phyloP scores from a whole-genome alignment of 306 rosid genomes.

The Quercus wislizeni region DNA sequence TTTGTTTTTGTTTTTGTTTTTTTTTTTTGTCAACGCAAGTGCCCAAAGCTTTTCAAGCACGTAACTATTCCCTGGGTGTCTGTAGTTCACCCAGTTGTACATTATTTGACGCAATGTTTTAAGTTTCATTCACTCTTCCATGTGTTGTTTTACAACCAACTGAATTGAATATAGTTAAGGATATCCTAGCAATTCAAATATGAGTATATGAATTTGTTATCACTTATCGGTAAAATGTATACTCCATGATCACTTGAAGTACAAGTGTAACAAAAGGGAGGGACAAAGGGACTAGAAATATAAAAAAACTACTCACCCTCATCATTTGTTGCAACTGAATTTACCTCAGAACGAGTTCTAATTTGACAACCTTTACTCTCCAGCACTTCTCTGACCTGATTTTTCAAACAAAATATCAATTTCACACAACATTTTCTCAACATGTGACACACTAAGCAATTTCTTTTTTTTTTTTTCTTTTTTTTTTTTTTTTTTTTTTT shows the following conservation, averaged over 20 bases:
- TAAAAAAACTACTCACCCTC: conserved; percentile 40
- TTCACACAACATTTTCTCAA: not conserved
- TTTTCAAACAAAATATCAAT: conserved; percentile 10
- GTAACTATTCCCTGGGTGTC: too few relatives aligned
- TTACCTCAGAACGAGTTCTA: conserved; percentile 51
- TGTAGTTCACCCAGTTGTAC: too few relatives aligned
- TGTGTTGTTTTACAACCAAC: not conserved
- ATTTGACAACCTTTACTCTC: conserved; percentile 57
- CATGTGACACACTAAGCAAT: not conserved
- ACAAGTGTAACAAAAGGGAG: not conserved
- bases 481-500: too few relatives aligned
- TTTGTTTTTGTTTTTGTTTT: too few relatives aligned
- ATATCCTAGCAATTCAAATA: not conserved
- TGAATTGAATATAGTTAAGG: not conserved
- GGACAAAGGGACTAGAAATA: conserved; percentile 4
- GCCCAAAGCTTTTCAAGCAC: too few relatives aligned
- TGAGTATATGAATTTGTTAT: not conserved
- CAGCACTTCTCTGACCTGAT: conserved; percentile 71
- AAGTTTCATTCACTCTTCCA: not conserved
- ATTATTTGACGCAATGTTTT: too few relatives aligned
- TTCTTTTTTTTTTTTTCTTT: not conserved
- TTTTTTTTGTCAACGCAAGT: too few relatives aligned
- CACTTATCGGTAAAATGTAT: not conserved
- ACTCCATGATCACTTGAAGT: not conserved
- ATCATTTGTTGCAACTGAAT: conserved; percentile 48